Evolutionary conservation across 306 rosid species (phyloP).

Genomic region (Prinsepia uniflora): DNA sequence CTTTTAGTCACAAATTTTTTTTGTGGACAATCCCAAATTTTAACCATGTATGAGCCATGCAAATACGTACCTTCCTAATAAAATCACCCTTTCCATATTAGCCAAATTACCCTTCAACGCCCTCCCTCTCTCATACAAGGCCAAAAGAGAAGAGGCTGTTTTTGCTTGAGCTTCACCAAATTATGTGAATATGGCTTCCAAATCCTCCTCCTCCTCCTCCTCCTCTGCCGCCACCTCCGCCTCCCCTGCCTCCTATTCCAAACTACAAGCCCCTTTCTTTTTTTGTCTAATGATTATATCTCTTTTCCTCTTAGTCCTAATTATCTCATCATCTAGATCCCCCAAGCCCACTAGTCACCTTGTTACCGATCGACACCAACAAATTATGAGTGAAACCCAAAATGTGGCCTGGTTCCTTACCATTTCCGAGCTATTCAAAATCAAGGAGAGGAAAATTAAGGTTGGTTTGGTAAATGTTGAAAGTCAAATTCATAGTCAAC

Average conservation of each 20-base stretch:
- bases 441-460: conserved; percentile 26
- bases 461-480: conserved; percentile 53
- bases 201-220: background rate
- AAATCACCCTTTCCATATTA: background rate
- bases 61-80: background rate
- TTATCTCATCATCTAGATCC: conserved; percentile 6
- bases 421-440: conserved; percentile 23
- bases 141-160: background rate
- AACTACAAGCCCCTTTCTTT: conserved; percentile 17
- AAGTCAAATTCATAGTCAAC: background rate
- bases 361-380: background rate
- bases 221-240: background rate
- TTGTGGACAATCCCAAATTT: no score
- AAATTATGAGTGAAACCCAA: background rate
- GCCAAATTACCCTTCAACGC: background rate
- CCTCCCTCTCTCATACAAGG: background rate
- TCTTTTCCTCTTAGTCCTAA: conserved; percentile 11
- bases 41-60: conserved; percentile 20
- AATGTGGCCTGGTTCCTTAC: conserved; percentile 30
- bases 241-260: conserved; percentile 19
- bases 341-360: background rate
- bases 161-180: background rate
- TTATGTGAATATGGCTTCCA: conserved; percentile 32
- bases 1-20: no score
- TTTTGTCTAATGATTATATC: conserved; percentile 28